Conservation (phyloP, 2,329 filamentous ascomycete species). For the Neofusicoccum ribis region DNA sequence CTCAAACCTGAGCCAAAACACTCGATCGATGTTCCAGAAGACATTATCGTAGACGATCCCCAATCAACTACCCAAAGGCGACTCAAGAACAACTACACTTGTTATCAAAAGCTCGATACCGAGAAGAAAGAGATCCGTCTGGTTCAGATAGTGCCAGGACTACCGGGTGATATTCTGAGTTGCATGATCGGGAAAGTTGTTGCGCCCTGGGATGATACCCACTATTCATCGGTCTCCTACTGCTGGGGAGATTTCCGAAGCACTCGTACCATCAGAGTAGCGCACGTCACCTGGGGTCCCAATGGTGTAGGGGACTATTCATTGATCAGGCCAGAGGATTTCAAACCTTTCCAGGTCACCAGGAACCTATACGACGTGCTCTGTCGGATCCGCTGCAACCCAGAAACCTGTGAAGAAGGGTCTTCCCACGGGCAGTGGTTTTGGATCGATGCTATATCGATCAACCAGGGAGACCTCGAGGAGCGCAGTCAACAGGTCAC, state of each 20-base stretch:
- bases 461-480: constrained; percentile 22
- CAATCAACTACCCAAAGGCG: too few relatives aligned
- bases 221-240: background rate
- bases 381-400: background rate
- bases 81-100: background rate
- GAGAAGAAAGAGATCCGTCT: background rate
- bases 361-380: background rate
- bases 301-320: too few relatives aligned
- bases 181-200: background rate
- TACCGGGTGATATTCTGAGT: background rate
- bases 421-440: background rate
- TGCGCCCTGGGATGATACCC: too few relatives aligned
- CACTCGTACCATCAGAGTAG: background rate
- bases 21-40: too few relatives aligned
- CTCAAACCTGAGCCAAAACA: too few relatives aligned
- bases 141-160: background rate
- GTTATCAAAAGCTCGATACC: background rate
- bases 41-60: too few relatives aligned
- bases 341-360: background rate
- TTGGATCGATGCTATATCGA: constrained; percentile 25
- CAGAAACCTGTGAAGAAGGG: background rate
- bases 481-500: constrained; percentile 22
- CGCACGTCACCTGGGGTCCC: too few relatives aligned
- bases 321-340: background rate
- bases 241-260: background rate